Conservation (phyloP, 805 yeast species). For the Vanderwaltozyma verrucispora region DNA sequence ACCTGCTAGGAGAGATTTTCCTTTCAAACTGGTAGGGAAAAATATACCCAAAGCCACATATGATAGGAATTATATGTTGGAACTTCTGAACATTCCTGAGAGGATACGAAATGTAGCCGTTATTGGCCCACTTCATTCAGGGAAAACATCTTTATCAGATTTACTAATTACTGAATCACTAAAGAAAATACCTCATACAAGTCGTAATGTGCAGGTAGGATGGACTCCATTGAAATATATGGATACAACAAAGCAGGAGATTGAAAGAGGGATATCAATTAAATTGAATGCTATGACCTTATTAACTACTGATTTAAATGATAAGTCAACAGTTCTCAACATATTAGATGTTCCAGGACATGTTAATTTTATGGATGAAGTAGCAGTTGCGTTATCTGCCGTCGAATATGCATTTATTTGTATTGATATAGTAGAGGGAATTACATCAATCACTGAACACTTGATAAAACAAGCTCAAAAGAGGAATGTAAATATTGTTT, state of each 20-base stretch:
- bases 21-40: too few relatives aligned
- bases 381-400: slow-evolving; percentile 43
- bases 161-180: slow-evolving; percentile 60
- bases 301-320: slow-evolving; percentile 41
- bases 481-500: slow-evolving; percentile 40
- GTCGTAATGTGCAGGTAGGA: slow-evolving; percentile 26
- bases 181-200: slow-evolving; percentile 21
- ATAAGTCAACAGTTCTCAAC: slow-evolving; percentile 49
- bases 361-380: slow-evolving; percentile 70
- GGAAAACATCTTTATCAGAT: slow-evolving; percentile 76
- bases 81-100: slow-evolving; percentile 43
- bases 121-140: slow-evolving; percentile 74
- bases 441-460: slow-evolving; percentile 46
- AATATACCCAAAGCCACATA: slow-evolving; percentile 50
- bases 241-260: slow-evolving; percentile 63
- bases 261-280: slow-evolving; percentile 58
- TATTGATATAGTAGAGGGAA: slow-evolving; percentile 81
- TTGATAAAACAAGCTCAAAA: slow-evolving; percentile 43
- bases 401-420: slow-evolving; percentile 61
- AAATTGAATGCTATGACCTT: slow-evolving; percentile 53
- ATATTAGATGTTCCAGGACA: slow-evolving; percentile 91
- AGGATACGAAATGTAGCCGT: slow-evolving; percentile 65
- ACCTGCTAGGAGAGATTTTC: too few relatives aligned
- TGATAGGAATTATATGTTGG: slow-evolving; percentile 51
- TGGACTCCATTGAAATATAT: slow-evolving; percentile 49